Base-by-base conservation (phyloP, 352 stramenopile species). In the Phytophthora pistaciae region DNA sequence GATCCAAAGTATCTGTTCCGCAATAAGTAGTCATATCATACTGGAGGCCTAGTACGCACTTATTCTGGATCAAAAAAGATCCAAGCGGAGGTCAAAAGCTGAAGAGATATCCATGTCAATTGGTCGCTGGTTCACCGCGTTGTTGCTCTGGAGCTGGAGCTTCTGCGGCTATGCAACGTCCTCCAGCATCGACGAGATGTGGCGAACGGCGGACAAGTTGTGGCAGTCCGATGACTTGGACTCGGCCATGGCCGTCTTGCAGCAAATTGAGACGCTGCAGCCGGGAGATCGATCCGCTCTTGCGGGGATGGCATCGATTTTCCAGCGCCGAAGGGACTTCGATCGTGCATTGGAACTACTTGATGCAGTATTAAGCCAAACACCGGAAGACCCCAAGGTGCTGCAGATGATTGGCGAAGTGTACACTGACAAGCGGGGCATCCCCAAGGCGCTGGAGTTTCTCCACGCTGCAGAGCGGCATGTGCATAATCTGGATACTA, bases 361-460 rank as follows among this genome's bases (percentile, higher is more conserved):
- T 23, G n/a, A 58, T 4, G 44, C 23, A 29, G 46, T 73, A 18
- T 56, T 79, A 11, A 36, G 25, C 0, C 59, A 61, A 46, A 23
- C 80, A 54, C 70, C 62, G 8, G 42, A 56, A 23, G 52, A 78
- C 13, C 25, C 52, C 21, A 62, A 72, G 29, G 4, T 84, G 5
- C 60, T 80, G 31, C 42, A 59, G 31, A 74, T 74, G 27, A 68
- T 86, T 13, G 82, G 75, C 1, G 64, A 82, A 48, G 46, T 87
- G 13, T 76, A 81, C 52, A 75, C 62, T 36, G 69, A 78, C 1
- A 69, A 74, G 38, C 59, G 68, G 2, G 68, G 81, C 14, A 64
- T 59, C 5, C 21, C 55, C 31, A 74, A 63, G 48, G 70, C 70
- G 10, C 44, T 77, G 56, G 55, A 71, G 56, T 62, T 64, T 62